Evolutionary conservation across 306 rosid genomes (phyloP), one percentile per base, ranked within the genome.

Genomic region (Citrullus mucosospermus): DNA sequence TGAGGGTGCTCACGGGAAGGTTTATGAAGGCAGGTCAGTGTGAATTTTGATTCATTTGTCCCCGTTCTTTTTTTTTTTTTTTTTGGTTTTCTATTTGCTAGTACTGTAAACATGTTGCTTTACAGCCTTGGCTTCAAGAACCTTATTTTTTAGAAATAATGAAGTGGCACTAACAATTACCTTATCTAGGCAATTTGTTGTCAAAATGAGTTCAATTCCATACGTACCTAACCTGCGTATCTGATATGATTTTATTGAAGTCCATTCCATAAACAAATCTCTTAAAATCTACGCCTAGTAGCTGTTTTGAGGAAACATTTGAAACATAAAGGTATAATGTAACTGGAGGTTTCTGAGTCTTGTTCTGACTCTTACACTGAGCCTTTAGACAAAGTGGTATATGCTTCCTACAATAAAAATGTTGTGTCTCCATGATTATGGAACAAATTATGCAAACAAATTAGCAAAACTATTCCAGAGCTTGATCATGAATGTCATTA

Each of bases 1-100:
- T 1, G 98, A 95, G 80, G 98, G 98, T 77, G 98, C 98, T 59
- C 98, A 95, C 82, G 98, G 98, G 4, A 95, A 87, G 83, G 98
- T 95, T 73, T 95, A 91, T 83, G 85, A 95, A 89, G 98, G 98
- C 89, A 95, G 98, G 98, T 95, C 83, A 88, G 94, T 88, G 84
- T 73, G 78, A 66, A 88, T 92, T 89, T 83, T 74, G 78, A 67
- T 74, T 43, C 77, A 54, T 78, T 36, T 46, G 54, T 76, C 8
- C 2, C 39, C 5, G 20, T 12, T 28, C 51, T 44, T 38, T 22
- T 74, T 62, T 32, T 79, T 62, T 77, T 17, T 69, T 18, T 74
- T 22, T 22, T 22, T 22, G 22, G 22, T 22, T 22, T 22, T 22
- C 22, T 22, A 22, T 22, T 46, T 69, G 48, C 59, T 34, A 18